These are phyloP conservation scores for Ceratopteris richardii DNA, from an alignment of 75 land plant species.

Conservation along the genomic window DNA sequence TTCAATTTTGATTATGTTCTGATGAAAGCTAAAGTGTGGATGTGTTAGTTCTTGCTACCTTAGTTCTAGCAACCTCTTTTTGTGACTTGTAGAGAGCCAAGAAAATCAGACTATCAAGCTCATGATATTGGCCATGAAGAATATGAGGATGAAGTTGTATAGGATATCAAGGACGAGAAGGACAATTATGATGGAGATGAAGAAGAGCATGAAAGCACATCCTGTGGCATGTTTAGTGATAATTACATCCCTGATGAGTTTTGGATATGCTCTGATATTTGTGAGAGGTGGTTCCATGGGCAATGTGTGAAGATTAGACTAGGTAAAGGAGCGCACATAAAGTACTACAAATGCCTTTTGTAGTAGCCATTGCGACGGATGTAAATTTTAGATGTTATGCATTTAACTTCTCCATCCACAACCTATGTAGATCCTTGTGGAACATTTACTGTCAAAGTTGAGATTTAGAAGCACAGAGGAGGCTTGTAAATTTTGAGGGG, in stretches of 20 bases:
- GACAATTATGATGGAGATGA: constrained; percentile 11
- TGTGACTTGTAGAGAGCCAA: no score
- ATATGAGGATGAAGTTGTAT: constrained; percentile 15
- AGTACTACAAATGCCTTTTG: no score
- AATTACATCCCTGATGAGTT: constrained; percentile 46
- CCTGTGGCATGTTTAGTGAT: constrained; percentile 57
- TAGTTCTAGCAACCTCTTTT: no score
- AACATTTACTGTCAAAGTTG: no score
- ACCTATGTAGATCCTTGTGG: no score
- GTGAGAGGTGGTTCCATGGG: constrained; percentile 62
- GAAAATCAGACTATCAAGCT: constrained; percentile 5
- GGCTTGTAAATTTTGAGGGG: no score
- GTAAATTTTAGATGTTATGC: constrained; percentile 1
- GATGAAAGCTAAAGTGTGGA: no score
- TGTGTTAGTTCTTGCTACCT: no score
- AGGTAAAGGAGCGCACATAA: constrained; percentile 45
- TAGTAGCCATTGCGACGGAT: no score
- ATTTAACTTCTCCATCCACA: no score
- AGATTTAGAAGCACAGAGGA: no score
- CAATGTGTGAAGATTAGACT: constrained; percentile 67
- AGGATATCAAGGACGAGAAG: constrained; percentile 24
- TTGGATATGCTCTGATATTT: constrained; percentile 54
- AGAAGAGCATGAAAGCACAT: constrained; percentile 53
- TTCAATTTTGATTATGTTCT: no score
- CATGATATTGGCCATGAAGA: constrained; percentile 26